Evolutionary conservation across 2,329 filamentous ascomycete genomes (phyloP), one percentile per base, ranked within the genome.

Genomic region (Colletotrichum sp.): DNA sequence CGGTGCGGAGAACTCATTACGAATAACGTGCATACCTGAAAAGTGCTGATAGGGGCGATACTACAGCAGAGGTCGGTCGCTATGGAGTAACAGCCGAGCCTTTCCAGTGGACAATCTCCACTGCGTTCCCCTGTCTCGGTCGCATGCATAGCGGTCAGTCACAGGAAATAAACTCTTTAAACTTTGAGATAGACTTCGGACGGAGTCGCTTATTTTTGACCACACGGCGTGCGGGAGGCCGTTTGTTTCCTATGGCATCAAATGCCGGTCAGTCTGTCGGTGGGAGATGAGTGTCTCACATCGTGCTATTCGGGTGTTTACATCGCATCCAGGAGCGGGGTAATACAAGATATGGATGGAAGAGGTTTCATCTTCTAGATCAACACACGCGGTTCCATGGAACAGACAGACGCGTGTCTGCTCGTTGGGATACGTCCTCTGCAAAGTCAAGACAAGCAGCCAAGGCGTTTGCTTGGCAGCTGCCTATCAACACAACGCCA

Each of bases 131-230:
- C 34, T 71, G 70, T 71, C 43, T 39, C 12, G 28, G 32, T 28
- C 55, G 55, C n/a, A 58, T 58, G 55, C 55, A 18, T 13, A 34
- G 16, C 34, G 22, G 61, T 4, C 32, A 64, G 25, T 5, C 25
- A 56, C 12, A 25, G 39, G 58, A 73, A 75, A 68, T 73, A 73
- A 73, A 75, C 70, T 75, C 73, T 75, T 75, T 75, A 68, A 52
- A 55, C 73, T 75, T 73, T 65, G 10, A 52, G 64, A 75, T 73
- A 73, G 70, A 60, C 62, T 73, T 73, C 27, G 69, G 69, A 22
- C 39, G 32, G 55, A 22, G 64, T 68, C 73, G 73, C 73, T 75
- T 73, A 68, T 58, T 68, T 32, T 28, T 43, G 22, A 62, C 39
- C 15, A 39, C 34, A 27, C 34, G 25, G 52, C 15, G 10, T 48